phyloP scores from a whole-genome alignment of 352 stramenopile species.

The Phytopythium mirpurense region DNA sequence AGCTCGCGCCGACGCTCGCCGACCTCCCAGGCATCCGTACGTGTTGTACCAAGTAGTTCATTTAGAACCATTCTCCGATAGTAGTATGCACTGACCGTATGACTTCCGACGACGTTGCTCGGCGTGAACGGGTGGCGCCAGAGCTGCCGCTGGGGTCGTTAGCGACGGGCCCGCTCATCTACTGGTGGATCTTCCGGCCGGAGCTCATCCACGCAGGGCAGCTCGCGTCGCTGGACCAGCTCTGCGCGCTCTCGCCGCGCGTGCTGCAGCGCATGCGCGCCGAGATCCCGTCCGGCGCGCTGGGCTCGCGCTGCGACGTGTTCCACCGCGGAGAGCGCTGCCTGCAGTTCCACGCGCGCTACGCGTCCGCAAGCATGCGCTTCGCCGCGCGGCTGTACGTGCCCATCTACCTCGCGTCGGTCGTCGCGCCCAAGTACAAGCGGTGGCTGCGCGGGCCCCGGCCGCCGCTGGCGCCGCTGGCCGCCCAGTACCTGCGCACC shows the following conservation, averaged over 20 bases:
- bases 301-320: slow-evolving; percentile 50
- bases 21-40: slow-evolving; percentile 48
- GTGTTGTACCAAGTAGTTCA: no score
- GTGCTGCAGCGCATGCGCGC: slow-evolving; percentile 47
- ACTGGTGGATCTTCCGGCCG: slow-evolving; percentile 58
- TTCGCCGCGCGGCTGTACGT: slow-evolving; percentile 46
- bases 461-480: slow-evolving; percentile 24
- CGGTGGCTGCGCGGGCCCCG: slow-evolving; percentile 54
- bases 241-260: slow-evolving; percentile 27
- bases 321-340: slow-evolving; percentile 47
- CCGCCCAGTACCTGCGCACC: slow-evolving; percentile 49
- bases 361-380: slow-evolving; percentile 33
- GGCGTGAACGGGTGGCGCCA: no score
- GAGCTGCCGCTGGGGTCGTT: slow-evolving; percentile 36
- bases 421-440: slow-evolving; percentile 51
- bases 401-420: slow-evolving; percentile 59
- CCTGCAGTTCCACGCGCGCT: slow-evolving; percentile 34
- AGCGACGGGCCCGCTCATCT: slow-evolving; percentile 40
- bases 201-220: slow-evolving; percentile 43
- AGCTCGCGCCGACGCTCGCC: slow-evolving; percentile 20
- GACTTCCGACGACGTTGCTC: background rate
- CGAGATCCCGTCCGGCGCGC: slow-evolving; percentile 33
- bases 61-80: no score
- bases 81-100: no score
- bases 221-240: slow-evolving; percentile 41